phyloP scores from a whole-genome alignment of 768 basidiomycete genomes.

The Leucosporidium yakuticum region DNA sequence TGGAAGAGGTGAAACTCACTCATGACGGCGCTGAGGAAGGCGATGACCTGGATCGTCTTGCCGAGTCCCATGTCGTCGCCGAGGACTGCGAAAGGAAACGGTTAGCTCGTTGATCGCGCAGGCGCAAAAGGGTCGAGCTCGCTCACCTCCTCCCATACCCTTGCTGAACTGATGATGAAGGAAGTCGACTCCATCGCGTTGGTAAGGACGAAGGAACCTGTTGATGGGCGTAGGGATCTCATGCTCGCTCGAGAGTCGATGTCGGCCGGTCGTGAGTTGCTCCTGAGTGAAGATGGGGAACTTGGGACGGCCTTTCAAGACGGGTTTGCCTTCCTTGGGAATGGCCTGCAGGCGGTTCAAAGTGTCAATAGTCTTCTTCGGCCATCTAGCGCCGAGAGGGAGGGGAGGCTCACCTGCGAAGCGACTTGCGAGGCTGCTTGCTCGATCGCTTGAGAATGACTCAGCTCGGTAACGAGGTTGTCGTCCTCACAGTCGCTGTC shows the following conservation, averaged over 20 bases:
- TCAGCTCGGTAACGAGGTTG: neutral
- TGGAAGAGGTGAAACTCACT: constrained; percentile 5
- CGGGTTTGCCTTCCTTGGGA: neutral
- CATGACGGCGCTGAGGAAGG: constrained; percentile 88
- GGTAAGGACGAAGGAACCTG: constrained; percentile 81
- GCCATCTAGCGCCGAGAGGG: neutral
- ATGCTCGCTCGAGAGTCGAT: neutral
- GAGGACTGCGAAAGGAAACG: constrained; percentile 48
- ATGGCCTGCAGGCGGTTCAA: neutral
- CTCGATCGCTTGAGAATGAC: too few species aligned
- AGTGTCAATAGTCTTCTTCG: neutral
- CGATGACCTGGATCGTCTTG: constrained; percentile 91
- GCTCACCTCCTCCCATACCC: constrained; percentile 55
- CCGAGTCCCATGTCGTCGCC: constrained; percentile 93
- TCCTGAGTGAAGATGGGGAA: constrained; percentile 7
- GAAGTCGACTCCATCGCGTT: constrained; percentile 77
- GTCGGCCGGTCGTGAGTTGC: constrained; percentile 18
- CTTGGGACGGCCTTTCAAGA: constrained; percentile 20
- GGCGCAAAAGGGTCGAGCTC: too few species aligned
- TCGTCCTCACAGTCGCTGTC: constrained; percentile 7
- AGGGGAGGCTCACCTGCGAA: neutral
- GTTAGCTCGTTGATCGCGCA: too few species aligned
- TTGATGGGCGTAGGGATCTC: constrained; percentile 55
- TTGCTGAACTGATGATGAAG: constrained; percentile 66
- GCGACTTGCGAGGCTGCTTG: neutral